Conservation (phyloP, 257 asterid genomes). For the Mitragyna speciosa region DNA sequence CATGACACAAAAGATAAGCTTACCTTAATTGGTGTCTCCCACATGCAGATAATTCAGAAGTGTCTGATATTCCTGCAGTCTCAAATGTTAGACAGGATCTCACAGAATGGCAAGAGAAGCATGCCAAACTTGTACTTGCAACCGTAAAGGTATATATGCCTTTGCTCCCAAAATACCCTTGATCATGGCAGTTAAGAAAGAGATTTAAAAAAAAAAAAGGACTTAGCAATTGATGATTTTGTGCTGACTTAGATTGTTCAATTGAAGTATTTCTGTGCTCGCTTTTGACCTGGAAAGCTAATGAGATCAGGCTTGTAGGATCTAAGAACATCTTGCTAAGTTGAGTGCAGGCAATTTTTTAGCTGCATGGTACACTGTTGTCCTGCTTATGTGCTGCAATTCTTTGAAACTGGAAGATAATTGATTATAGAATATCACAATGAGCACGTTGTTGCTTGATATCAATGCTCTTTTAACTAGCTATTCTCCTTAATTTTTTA, state of each 20-base stretch:
- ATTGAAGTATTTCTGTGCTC: background rate
- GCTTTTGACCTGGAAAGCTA: background rate
- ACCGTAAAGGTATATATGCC: constrained; percentile 66
- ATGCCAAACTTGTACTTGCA: constrained; percentile 83
- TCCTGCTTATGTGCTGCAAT: background rate
- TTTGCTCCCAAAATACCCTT: background rate
- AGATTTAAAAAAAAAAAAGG: background rate
- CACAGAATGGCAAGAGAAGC: constrained; percentile 87
- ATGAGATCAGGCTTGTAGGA: background rate
- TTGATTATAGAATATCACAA: background rate
- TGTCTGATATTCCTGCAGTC: constrained; percentile 71
- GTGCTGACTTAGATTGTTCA: background rate
- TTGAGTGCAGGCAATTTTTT: background rate
- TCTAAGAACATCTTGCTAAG: background rate
- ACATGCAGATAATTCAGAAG: constrained; percentile 69
- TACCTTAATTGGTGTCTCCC: constrained; percentile 23
- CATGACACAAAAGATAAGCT: constrained; percentile 5
- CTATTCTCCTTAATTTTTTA: background rate
- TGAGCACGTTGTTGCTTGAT: background rate
- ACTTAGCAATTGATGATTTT: too few species aligned
- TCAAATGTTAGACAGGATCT: constrained; percentile 92
- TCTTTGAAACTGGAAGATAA: background rate
- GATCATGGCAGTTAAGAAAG: background rate
- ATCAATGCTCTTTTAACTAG: background rate
- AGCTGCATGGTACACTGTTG: background rate